Evolutionary conservation across 148 eudicot genomes (phyloP).

Genomic region (Polygonum aviculare): DNA sequence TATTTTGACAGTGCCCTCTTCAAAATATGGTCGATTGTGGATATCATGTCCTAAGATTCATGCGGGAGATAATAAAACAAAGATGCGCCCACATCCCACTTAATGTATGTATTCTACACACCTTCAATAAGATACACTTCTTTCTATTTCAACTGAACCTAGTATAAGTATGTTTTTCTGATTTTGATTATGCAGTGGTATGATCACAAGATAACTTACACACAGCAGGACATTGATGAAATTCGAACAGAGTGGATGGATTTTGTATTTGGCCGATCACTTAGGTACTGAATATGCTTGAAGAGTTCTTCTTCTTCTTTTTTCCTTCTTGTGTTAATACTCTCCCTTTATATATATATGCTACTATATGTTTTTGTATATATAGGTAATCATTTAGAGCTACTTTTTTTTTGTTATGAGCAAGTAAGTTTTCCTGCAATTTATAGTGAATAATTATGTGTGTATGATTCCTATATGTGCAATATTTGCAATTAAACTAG

Average conservation of each 20-base stretch:
- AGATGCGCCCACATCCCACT: background rate
- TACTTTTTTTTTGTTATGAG: no score
- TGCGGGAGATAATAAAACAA: constrained; percentile 1
- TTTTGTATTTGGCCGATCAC: background rate
- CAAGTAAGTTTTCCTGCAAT: no score
- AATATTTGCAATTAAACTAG: no score
- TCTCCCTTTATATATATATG: no score
- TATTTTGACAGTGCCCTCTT: background rate
- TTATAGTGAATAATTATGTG: no score
- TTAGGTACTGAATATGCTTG: background rate
- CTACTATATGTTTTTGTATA: no score
- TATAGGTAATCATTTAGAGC: no score
- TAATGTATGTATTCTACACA: background rate
- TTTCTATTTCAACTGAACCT: background rate
- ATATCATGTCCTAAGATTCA: background rate
- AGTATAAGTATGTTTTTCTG: background rate
- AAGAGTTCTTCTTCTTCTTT: background rate
- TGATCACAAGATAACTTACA: background rate
- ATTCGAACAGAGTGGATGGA: background rate
- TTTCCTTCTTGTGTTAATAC: background rate
- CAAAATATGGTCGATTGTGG: constrained; percentile 1
- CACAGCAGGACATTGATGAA: background rate
- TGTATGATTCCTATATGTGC: no score
- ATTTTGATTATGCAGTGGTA: background rate
- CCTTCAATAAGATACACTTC: background rate